These are phyloP conservation scores for Salinomyces thailandicus DNA, from an alignment of 2,329 filamentous ascomycete species.

Conservation along the genomic window DNA sequence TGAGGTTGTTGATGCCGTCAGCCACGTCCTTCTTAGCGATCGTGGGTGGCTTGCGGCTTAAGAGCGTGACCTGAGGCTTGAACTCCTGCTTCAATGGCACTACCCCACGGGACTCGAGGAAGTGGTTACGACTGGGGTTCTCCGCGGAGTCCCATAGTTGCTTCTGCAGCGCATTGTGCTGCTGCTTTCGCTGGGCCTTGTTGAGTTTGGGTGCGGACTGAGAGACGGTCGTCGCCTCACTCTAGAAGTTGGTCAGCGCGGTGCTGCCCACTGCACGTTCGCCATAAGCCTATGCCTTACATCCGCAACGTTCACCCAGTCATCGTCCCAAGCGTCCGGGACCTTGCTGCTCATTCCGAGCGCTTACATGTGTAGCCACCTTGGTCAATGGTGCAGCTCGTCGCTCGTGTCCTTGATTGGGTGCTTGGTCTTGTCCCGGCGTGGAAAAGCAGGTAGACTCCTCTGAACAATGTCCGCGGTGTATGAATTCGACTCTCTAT, in stretches of 20 bases:
- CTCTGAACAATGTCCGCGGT: too few species aligned
- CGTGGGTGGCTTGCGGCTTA: slow-evolving; percentile 68
- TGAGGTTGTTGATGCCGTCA: slow-evolving; percentile 36
- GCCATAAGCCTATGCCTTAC: too few species aligned
- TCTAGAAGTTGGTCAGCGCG: slow-evolving; percentile 20
- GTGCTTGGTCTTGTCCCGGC: too few species aligned
- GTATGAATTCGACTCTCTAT: too few species aligned
- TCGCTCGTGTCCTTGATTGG: too few species aligned
- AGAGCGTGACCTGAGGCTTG: slow-evolving; percentile 72
- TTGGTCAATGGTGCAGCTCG: too few species aligned
- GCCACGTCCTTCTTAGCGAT: slow-evolving; percentile 49
- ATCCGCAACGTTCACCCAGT: slow-evolving; percentile 77
- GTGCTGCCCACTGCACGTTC: too few species aligned
- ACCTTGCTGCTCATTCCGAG: slow-evolving; percentile 39
- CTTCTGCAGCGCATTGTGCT: slow-evolving; percentile 73
- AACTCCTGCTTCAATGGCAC: slow-evolving; percentile 59
- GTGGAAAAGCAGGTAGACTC: too few species aligned
- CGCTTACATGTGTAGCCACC: background rate
- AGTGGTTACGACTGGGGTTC: slow-evolving; percentile 62
- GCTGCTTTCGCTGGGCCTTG: slow-evolving; percentile 66
- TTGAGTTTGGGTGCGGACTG: slow-evolving; percentile 44
- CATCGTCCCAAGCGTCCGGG: slow-evolving; percentile 81
- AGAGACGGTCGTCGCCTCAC: slow-evolving; percentile 28
- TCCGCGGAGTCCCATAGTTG: slow-evolving; percentile 89
- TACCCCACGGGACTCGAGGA: slow-evolving; percentile 53